phyloP scores from a whole-genome alignment of 176 grass and related monocot species.

The Carex parvula region DNA sequence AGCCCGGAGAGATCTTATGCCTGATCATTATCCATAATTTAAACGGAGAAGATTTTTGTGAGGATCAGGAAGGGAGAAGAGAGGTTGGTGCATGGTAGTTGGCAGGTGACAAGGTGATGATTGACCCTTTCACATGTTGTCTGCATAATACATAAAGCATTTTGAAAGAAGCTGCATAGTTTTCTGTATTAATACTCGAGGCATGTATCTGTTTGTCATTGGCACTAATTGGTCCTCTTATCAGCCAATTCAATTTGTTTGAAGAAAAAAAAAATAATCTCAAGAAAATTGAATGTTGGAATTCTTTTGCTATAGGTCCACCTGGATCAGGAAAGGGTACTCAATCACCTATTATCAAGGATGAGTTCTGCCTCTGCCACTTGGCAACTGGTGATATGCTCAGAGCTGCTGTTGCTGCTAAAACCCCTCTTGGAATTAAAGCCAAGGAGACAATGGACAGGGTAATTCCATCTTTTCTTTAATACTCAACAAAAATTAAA shows the following conservation, averaged over 20 bases:
- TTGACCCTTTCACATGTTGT: neutral
- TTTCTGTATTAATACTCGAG: neutral
- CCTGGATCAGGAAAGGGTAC: slow-evolving; percentile 95
- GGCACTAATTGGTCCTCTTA: neutral
- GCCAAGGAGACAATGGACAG: slow-evolving; percentile 93
- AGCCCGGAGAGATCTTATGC: neutral
- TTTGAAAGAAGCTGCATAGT: neutral
- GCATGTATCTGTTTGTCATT: neutral
- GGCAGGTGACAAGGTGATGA: neutral
- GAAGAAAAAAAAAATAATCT: neutral
- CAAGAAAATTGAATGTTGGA: neutral
- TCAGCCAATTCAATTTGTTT: neutral
- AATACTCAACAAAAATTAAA: neutral
- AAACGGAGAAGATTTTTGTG: neutral
- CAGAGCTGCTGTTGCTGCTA: slow-evolving; percentile 84
- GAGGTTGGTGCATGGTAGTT: neutral
- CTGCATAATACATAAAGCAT: neutral
- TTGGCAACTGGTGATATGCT: slow-evolving; percentile 98
- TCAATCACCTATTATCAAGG: slow-evolving; percentile 89
- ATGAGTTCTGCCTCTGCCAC: slow-evolving; percentile 92
- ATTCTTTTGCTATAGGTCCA: slow-evolving; percentile 52
- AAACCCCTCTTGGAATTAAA: slow-evolving; percentile 88
- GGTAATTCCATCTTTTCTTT: slow-evolving; percentile 36
- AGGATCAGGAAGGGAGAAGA: neutral
- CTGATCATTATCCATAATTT: neutral